Base-by-base conservation (phyloP, 1,284 basidiomycete species). In the Ceratobasidium sp. region DNA sequence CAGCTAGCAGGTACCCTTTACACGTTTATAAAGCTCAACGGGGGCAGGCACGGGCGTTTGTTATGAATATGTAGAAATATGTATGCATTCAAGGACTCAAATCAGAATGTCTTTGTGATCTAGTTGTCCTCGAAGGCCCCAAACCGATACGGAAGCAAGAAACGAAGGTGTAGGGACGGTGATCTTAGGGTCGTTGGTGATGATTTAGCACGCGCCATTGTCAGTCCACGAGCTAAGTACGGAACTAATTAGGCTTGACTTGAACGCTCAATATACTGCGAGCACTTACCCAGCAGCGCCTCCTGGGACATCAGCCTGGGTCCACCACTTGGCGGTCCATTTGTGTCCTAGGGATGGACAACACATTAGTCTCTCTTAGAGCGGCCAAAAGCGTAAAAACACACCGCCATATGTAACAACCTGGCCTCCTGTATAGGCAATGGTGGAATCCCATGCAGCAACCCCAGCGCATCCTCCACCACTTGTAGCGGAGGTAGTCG, bases 251-350 rank as follows among this genome's bases (percentile, higher is more conserved):
- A 64, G 29, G 11, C 14, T 27, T 19, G 15, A 53, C 24, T 19
- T 5, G 24, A 17, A 17, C 8, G 31, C 9, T 17, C 7, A 24
- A n/a, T 47, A n/a, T 22, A 33, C 1, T 36, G 33, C n/a, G n/a
- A 15, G 19, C 15, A 60, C 63, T 59, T 22, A 75, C 69, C 47
- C 75, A 22, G 51, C 36, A 24, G 72, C 8, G 17, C 47, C 57
- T 7, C 73, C 75, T 27, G 77, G 78, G 41, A 54, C 73, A 15
- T 79, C 78, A 33, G 29, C 67, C 45, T 79, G 73, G 14, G 75
- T 78, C 78, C 78, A 79, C 77, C 77, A 78, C 60, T 77, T 76
- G 41, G 69, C 69, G 29, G 69, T 72, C 69, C 69, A 72, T 47
- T 72, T 72, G 69, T 72, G 69, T 17, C 69, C 50, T 59, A 47